These are phyloP conservation scores for Suillus discolor DNA, from an alignment of 768 basidiomycete genomes.

Conservation along the genomic window DNA sequence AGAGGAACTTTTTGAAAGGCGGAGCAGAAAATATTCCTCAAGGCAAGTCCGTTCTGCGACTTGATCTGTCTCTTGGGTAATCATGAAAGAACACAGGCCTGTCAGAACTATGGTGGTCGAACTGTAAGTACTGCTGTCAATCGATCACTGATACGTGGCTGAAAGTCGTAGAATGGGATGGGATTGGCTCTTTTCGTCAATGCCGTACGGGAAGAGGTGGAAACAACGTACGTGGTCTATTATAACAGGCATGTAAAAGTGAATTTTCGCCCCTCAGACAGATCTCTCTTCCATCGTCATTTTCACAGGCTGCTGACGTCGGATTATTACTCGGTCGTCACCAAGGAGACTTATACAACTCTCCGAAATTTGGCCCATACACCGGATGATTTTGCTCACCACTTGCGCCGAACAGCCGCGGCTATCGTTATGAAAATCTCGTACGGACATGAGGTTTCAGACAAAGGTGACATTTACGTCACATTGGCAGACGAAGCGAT, in stretches of 20 bases:
- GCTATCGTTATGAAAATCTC: slow-evolving; percentile 43
- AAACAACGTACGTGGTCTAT: slow-evolving; percentile 22
- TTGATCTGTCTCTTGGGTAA: not conserved
- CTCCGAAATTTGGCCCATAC: slow-evolving; percentile 38
- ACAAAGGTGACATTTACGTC: slow-evolving; percentile 42
- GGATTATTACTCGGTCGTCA: slow-evolving; percentile 28
- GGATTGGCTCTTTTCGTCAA: slow-evolving; percentile 48
- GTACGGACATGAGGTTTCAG: slow-evolving; percentile 42
- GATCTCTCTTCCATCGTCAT: slow-evolving; percentile 40
- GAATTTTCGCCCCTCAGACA: slow-evolving; percentile 17
- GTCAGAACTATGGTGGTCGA: slow-evolving; percentile 44
- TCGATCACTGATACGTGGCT: not conserved
- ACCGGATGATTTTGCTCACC: slow-evolving; percentile 40
- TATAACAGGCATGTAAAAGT: not conserved
- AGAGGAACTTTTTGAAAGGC: slow-evolving; percentile 48
- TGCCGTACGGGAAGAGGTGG: slow-evolving; percentile 40
- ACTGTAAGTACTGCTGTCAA: slow-evolving; percentile 33
- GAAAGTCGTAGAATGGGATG: slow-evolving; percentile 43
- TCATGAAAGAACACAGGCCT: slow-evolving; percentile 30
- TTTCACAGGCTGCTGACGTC: slow-evolving; percentile 33
- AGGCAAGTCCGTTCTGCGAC: slow-evolving; percentile 16
- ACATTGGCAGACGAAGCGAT: slow-evolving; percentile 42
- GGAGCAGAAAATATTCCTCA: slow-evolving; percentile 47
- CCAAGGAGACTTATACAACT: slow-evolving; percentile 39
- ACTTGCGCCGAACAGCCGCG: slow-evolving; percentile 40